phyloP scores from a whole-genome alignment of 2,329 filamentous ascomycete species.

The Aspergillus puulaauensis region DNA sequence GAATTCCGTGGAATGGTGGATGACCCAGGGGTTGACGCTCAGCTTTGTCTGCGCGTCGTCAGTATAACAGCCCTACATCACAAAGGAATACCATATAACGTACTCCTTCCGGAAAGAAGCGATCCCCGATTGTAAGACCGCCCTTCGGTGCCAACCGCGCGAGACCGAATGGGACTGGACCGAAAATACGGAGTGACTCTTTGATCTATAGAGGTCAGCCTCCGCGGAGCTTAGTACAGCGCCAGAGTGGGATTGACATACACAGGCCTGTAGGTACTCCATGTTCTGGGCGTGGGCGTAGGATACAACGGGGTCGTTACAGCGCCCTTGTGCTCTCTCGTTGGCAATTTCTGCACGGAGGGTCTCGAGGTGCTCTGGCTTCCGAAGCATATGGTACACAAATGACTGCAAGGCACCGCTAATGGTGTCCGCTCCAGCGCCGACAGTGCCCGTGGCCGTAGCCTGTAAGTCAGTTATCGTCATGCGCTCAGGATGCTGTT shows the following conservation, averaged over 20 bases:
- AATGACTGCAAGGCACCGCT: background rate
- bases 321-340: background rate
- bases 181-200: background rate
- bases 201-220: background rate
- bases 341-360: background rate
- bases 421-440: background rate
- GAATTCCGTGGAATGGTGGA: background rate
- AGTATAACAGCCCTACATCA: background rate
- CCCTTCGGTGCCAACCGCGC: background rate
- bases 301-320: background rate
- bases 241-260: background rate
- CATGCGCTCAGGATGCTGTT: background rate
- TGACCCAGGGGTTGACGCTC: background rate
- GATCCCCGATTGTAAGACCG: background rate
- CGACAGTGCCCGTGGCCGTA: background rate
- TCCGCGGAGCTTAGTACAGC: background rate
- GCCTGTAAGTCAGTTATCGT: background rate
- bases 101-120: background rate
- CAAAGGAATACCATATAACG: too few relatives aligned
- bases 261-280: constrained; percentile 2
- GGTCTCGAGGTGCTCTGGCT: background rate
- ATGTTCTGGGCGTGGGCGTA: background rate
- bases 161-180: background rate
- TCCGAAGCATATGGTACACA: background rate
- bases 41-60: background rate